These are phyloP conservation scores for Polytolypa hystricis DNA, from an alignment of 2,329 filamentous ascomycete species.

Conservation along the genomic window DNA sequence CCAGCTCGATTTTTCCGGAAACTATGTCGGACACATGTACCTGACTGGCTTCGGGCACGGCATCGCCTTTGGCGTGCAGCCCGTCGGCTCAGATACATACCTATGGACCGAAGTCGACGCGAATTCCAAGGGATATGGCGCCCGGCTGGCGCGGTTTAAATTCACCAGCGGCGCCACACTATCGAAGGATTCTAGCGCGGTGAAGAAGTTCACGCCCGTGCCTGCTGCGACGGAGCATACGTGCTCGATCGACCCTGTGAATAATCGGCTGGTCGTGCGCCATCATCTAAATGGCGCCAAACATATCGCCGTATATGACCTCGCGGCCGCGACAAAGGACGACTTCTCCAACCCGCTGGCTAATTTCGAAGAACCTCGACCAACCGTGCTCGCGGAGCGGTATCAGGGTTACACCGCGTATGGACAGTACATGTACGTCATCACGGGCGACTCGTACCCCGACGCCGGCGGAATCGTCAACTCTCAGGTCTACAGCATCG, in stretches of 20 bases:
- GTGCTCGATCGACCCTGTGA: conserved; percentile 13
- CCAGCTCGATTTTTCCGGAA: conserved; percentile 15
- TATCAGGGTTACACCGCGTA: conserved; percentile 14
- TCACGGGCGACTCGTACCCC: conserved; percentile 13
- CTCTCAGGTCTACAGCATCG: conserved; percentile 12
- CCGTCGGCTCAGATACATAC: conserved; percentile 12
- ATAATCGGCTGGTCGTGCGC: conserved; percentile 13
- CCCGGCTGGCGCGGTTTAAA: conserved; percentile 14
- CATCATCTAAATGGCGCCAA: conserved; percentile 10
- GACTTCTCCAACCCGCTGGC: conserved; percentile 13
- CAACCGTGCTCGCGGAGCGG: conserved; percentile 6
- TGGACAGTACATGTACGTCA: conserved; percentile 13
- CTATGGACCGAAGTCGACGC: conserved; percentile 16
- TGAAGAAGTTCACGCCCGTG: conserved; percentile 10
- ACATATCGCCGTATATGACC: conserved; percentile 13
- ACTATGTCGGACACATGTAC: conserved; percentile 15
- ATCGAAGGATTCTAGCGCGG: conserved; percentile 1
- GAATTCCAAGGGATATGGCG: conserved; percentile 14
- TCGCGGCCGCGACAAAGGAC: conserved; percentile 9
- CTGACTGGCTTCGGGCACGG: conserved; percentile 14
- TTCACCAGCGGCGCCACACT: conserved; percentile 13
- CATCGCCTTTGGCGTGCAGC: conserved; percentile 13
- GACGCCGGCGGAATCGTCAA: conserved; percentile 9
- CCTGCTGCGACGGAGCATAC: conserved; percentile 10
- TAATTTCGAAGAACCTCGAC: conserved; percentile 9